Conservation (phyloP, 2,329 filamentous ascomycete species). For the Neonectria hederae region DNA sequence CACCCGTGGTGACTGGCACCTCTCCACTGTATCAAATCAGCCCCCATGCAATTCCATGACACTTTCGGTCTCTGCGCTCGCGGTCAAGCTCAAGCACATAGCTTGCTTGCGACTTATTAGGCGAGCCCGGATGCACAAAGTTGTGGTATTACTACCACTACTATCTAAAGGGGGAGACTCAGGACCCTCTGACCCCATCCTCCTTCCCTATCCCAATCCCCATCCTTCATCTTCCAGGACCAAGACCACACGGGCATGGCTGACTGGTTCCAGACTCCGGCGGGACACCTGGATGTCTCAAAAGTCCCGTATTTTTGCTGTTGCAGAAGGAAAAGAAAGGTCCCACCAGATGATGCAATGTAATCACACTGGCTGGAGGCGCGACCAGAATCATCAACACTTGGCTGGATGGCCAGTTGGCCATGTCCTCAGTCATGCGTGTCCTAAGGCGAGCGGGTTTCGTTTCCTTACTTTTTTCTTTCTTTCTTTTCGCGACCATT, state of each 20-base stretch:
- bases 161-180: background rate
- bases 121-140: conserved; percentile 6
- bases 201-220: background rate
- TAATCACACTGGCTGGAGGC: conserved; percentile 34
- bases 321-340: conserved; percentile 32
- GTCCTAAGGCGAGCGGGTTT: conserved; percentile 28
- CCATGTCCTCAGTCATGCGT: conserved; percentile 35
- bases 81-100: background rate
- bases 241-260: conserved; percentile 16
- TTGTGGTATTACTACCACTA: background rate
- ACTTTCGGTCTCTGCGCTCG: conserved; percentile 8
- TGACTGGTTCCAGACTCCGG: conserved; percentile 22
- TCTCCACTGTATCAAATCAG: conserved; percentile 34
- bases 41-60: conserved; percentile 26
- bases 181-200: background rate
- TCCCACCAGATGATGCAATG: conserved; percentile 40
- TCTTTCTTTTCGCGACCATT: conserved; percentile 28
- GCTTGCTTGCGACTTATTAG: background rate
- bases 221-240: conserved; percentile 10
- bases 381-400: conserved; percentile 28
- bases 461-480: conserved; percentile 30
- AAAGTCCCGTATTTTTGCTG: conserved; percentile 26
- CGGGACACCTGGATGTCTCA: conserved; percentile 16
- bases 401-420: conserved; percentile 32
- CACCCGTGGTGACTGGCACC: conserved; percentile 32